Base-by-base conservation (phyloP, 208 protist species). In the Perkinsela sp. region DNA sequence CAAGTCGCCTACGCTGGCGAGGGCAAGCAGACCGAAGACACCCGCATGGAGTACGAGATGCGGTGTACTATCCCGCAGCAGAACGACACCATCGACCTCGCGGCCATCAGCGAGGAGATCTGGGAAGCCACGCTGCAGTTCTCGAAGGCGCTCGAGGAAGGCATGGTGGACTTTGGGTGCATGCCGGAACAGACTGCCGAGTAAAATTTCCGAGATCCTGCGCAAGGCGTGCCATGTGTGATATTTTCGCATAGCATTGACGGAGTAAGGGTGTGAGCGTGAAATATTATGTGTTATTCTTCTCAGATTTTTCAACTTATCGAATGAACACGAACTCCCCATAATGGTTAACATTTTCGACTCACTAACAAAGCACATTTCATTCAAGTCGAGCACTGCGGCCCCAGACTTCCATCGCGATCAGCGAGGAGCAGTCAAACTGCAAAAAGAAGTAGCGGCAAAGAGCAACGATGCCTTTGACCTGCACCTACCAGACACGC, bases 21-120 rank as follows among this genome's bases (percentile, higher is more conserved):
- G 6, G 13, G 13, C 40, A 57, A 57, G 22, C 6, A n/a, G 40
- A 57, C 40, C 40, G 40, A 57, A 6, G 40, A 57, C 13, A 57
- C 40, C 70, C 79, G 84, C 0, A 75, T 92, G 1, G 83, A 92
- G 80, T 92, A 92, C 68, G 86, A 92, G 76, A 88, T 77, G 76
- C 80, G 89, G 71, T 83, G 85, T 1, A 73, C 70, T 70, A 75
- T 92, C 28, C 86, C 86, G 22, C 78, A 85, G 69, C 77, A 82
- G 67, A 57, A 6, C 13, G 84, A 92, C 74, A 72, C 75, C 2
- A 71, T 87, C 0, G 78, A 88, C 67, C 69, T 90, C 15, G 76
- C 75, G 1, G 74, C 73, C 0, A 71, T 92, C 66, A 79, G 78
- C 1, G 76, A 78, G 30, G 83, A 90, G 71, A 67, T 92, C 68